Conservation (phyloP, 352 stramenopile species). For the Phytophthora uliginosa region DNA sequence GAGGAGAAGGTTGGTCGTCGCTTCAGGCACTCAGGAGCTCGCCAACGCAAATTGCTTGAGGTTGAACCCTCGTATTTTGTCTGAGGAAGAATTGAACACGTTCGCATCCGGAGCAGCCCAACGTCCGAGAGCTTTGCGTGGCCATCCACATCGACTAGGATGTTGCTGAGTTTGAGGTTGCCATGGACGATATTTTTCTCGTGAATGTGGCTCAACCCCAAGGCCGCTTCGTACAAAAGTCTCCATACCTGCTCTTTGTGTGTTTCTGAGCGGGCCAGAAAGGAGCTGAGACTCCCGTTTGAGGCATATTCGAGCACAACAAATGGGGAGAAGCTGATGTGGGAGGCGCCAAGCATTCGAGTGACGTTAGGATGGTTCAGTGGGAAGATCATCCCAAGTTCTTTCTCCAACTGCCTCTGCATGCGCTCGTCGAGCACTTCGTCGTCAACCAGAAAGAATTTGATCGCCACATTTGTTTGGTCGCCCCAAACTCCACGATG, state of each 20-base stretch:
- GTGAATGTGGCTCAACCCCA: conserved; percentile 38
- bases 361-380: neutral
- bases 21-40: conserved; percentile 40
- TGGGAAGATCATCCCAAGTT: conserved; percentile 21
- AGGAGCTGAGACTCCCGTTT: neutral
- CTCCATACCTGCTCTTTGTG: neutral
- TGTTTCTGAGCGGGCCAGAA: neutral
- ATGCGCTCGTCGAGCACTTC: neutral
- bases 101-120: conserved; percentile 18
- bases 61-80: conserved; percentile 19
- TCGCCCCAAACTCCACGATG: conserved; percentile 25
- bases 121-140: conserved; percentile 38
- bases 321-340: neutral
- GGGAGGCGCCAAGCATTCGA: neutral
- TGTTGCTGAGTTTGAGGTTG: conserved; percentile 42
- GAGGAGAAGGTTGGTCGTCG: conserved; percentile 21
- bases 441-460: conserved; percentile 13
- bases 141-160: conserved; percentile 21
- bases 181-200: conserved; percentile 31
- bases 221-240: conserved; percentile 17
- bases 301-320: neutral
- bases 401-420: conserved; percentile 10
- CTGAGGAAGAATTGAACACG: neutral
- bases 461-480: conserved; percentile 38
- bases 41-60: conserved; percentile 24